These are phyloP conservation scores for Furcasterigmium sp. DNA, from an alignment of 2,329 filamentous ascomycete genomes.

Conservation along the genomic window DNA sequence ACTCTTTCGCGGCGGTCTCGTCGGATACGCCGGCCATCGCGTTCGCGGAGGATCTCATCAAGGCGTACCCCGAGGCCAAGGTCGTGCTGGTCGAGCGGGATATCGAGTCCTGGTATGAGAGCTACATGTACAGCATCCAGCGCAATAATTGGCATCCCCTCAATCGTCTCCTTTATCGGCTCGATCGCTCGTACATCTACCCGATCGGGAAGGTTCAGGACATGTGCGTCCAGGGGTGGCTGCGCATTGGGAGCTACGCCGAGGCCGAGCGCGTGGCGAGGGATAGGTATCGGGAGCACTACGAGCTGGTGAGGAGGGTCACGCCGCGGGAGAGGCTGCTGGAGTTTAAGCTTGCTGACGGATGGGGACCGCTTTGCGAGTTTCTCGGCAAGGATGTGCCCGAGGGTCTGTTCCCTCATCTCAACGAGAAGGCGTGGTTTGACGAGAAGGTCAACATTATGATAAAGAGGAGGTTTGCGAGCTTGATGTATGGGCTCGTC, in stretches of 20 bases:
- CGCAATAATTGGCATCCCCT: conserved; percentile 4
- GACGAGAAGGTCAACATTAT: too few species aligned
- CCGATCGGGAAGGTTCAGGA: not conserved
- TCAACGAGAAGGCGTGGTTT: conserved; percentile 16
- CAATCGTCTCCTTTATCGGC: not conserved
- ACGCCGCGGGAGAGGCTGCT: conserved; percentile 16
- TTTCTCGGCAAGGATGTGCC: conserved; percentile 31
- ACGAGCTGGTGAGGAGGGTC: conserved; percentile 4
- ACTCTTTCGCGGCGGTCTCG: conserved; percentile 24
- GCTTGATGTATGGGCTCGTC: too few species aligned
- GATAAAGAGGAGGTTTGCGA: too few species aligned
- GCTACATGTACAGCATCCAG: conserved; percentile 6
- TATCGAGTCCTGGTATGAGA: conserved; percentile 20
- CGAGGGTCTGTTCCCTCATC: conserved; percentile 24
- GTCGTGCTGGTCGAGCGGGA: conserved; percentile 28
- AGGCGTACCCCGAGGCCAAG: conserved; percentile 35
- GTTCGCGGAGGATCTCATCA: conserved; percentile 30
- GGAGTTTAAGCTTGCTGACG: conserved; percentile 30
- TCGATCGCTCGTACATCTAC: conserved; percentile 4
- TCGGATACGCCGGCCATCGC: conserved; percentile 29
- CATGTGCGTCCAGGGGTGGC: conserved; percentile 1
- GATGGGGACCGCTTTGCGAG: conserved; percentile 34
- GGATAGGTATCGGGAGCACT: conserved; percentile 6
- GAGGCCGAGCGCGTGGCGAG: conserved; percentile 4
- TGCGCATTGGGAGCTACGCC: conserved; percentile 2